Evolutionary conservation across 257 asterid species (phyloP).

Genomic region (Handroanthus guayacan): DNA sequence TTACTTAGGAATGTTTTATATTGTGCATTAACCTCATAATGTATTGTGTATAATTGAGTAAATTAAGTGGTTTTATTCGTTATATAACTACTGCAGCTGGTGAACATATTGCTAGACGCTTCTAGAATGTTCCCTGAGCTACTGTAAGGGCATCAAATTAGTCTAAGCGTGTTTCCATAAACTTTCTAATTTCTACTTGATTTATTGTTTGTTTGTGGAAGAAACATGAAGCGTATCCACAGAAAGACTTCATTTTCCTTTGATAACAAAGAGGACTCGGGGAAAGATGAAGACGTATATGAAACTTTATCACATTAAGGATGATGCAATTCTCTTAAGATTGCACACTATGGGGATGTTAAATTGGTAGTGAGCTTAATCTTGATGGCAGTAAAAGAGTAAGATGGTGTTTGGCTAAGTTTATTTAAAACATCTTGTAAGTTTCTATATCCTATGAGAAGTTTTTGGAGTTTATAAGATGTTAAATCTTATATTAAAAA

Average conservation of each 20-base stretch:
- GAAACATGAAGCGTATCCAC: neutral
- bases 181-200: constrained; percentile 1
- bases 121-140: neutral
- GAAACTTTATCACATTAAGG: neutral
- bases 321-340: constrained; percentile 1
- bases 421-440: too few species aligned
- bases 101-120: constrained; percentile 3
- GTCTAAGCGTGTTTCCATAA: neutral
- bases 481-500: too few species aligned
- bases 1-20: neutral
- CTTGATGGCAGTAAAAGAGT: too few species aligned
- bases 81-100: constrained; percentile 1
- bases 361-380: too few species aligned
- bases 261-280: neutral
- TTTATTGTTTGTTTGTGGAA: neutral
- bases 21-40: neutral
- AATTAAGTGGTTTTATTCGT: neutral
- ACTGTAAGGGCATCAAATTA: neutral
- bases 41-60: neutral
- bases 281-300: neutral
- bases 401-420: too few species aligned
- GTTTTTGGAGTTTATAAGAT: too few species aligned
- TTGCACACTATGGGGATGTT: neutral
- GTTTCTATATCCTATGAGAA: too few species aligned
- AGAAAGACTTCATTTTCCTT: neutral